A percentile compares a stretch with the other conserved stretches of the same genome.
Conservation (phyloP, 805 yeast species). For the Maudiozyma barnettii region DNA sequence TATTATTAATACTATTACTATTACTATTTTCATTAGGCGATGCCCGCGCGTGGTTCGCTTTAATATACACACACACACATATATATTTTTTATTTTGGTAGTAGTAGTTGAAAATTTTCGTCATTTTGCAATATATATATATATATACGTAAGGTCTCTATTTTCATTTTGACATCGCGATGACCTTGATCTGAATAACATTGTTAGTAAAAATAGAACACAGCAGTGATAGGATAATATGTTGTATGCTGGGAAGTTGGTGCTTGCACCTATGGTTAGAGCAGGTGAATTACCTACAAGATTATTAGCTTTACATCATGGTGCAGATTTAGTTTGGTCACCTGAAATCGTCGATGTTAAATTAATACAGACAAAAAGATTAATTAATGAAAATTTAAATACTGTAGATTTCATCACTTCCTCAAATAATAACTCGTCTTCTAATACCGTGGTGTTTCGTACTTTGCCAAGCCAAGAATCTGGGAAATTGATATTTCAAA, state of each 20-base stretch:
- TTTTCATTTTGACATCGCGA: too few species aligned
- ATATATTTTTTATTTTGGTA: too few species aligned
- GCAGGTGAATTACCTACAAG: conserved; percentile 92
- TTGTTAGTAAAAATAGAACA: not conserved
- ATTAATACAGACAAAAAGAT: conserved; percentile 58
- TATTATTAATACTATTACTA: too few species aligned
- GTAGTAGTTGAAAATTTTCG: too few species aligned
- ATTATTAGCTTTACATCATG: conserved; percentile 65
- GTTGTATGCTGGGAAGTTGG: conserved; percentile 52
- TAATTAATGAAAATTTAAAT: conserved; percentile 43
- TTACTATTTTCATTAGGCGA: not conserved
- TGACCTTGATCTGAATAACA: too few species aligned
- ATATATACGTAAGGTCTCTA: too few species aligned
- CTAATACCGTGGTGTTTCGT: conserved; percentile 49
- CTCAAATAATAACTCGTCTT: not conserved
- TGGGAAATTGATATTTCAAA: conserved; percentile 71
- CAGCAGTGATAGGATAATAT: not conserved
- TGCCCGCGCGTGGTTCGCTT: too few species aligned
- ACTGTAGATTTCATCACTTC: conserved; percentile 52
- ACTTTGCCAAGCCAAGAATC: conserved; percentile 56
- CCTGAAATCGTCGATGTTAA: conserved; percentile 92
- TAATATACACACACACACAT: too few species aligned
- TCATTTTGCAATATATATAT: too few species aligned
- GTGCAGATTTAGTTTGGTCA: conserved; percentile 92
- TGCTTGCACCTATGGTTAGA: conserved; percentile 94